Percentiles rank a stretch among this genome's conserved stretches.
Conservation (phyloP, 176 grass and related monocot species). For the Carex myosuroides region DNA sequence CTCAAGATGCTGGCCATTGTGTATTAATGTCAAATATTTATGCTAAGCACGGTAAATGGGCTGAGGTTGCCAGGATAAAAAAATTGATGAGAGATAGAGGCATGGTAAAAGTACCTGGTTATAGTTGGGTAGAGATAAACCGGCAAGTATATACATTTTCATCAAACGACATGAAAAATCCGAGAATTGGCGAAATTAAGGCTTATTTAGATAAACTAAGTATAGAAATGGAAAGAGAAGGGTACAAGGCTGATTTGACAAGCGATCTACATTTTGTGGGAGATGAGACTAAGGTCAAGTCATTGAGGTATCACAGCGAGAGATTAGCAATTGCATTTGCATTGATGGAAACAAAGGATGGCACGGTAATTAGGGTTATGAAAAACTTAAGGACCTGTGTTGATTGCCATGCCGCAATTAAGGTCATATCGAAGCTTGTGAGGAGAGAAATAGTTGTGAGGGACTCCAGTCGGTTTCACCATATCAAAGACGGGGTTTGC, state of each 20-base stretch:
- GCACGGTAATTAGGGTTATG: constrained; percentile 57
- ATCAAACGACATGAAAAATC: constrained; percentile 69
- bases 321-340: constrained; percentile 78
- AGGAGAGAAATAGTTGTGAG: constrained; percentile 60
- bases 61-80: constrained; percentile 66
- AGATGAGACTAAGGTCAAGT: constrained; percentile 63
- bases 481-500: constrained; percentile 67
- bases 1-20: constrained; percentile 51
- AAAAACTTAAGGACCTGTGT: constrained; percentile 60
- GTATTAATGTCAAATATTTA: constrained; percentile 82
- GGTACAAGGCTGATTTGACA: constrained; percentile 46
- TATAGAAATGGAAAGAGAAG: constrained; percentile 66
- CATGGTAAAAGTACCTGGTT: constrained; percentile 59
- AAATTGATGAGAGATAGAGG: constrained; percentile 77
- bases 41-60: constrained; percentile 75
- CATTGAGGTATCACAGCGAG: constrained; percentile 74
- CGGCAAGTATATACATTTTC: constrained; percentile 64
- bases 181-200: constrained; percentile 62
- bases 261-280: constrained; percentile 72
- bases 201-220: constrained; percentile 55
- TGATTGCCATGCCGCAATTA: constrained; percentile 63
- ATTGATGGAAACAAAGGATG: constrained; percentile 47
- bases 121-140: constrained; percentile 94
- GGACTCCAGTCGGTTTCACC: constrained; percentile 65
- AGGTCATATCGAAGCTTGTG: constrained; percentile 68